Evolutionary conservation across 805 yeast species (phyloP).

Genomic region (Wickerhamomyces hampshirensis): DNA sequence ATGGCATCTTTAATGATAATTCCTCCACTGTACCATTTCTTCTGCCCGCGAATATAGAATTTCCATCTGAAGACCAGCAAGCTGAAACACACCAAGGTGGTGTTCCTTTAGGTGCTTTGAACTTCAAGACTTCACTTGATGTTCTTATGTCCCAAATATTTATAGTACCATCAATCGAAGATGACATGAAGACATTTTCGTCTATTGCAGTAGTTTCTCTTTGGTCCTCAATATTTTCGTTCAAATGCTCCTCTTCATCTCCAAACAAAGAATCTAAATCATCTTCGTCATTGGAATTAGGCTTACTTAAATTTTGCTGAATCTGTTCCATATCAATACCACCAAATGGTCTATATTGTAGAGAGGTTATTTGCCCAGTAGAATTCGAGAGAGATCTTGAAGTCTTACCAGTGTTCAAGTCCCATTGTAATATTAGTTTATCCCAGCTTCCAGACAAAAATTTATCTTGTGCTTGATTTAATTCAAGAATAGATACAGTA

Average conservation of each 20-base stretch:
- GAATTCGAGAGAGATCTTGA: constrained; percentile 46
- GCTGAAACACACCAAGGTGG: constrained; percentile 96
- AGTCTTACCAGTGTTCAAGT: constrained; percentile 64
- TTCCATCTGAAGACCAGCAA: constrained; percentile 85
- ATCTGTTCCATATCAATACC: constrained; percentile 19
- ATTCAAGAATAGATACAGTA: constrained; percentile 66
- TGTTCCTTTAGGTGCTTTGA: constrained; percentile 53
- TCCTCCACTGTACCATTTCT: constrained; percentile 86
- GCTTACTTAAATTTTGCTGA: constrained; percentile 6
- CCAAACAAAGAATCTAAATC: constrained; percentile 57
- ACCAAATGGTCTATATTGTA: constrained; percentile 63
- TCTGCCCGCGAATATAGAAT: constrained; percentile 75
- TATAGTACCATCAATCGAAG: constrained; percentile 79
- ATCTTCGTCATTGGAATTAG: constrained; percentile 29
- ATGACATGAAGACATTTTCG: constrained; percentile 61
- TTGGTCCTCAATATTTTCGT: constrained; percentile 21
- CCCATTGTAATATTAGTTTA: constrained; percentile 76
- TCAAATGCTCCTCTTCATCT: constrained; percentile 48
- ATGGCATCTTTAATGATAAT: constrained; percentile 57
- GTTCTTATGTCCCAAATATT: constrained; percentile 79
- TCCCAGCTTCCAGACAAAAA: constrained; percentile 93
- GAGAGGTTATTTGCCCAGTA: constrained; percentile 73
- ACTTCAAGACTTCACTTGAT: constrained; percentile 37
- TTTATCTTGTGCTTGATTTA: constrained; percentile 56
- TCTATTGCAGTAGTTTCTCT: constrained; percentile 21